Percentiles rank a stretch among this genome's conserved stretches.
Evolutionary conservation across 2,329 filamentous ascomycete genomes (phyloP).

Genomic region (Fusarium siculi): DNA sequence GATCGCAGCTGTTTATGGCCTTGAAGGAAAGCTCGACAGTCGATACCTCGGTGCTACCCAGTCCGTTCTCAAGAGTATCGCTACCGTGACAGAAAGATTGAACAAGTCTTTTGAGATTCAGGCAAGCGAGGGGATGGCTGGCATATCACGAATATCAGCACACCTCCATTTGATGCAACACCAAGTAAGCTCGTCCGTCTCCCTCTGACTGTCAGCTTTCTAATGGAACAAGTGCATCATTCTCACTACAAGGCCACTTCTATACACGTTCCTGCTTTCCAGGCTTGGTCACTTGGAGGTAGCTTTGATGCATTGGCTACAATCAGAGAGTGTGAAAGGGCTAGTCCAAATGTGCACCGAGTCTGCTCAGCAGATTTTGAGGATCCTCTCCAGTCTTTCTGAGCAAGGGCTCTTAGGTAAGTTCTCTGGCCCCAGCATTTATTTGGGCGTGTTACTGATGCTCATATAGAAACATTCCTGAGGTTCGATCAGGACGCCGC

Average conservation of each 20-base stretch:
- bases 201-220: background rate
- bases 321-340: constrained; percentile 30
- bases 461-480: constrained; percentile 15
- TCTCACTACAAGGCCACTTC: constrained; percentile 31
- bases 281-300: constrained; percentile 33
- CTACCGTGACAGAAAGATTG: constrained; percentile 26
- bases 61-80: constrained; percentile 35
- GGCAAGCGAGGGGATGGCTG: constrained; percentile 20
- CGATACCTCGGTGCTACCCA: constrained; percentile 33
- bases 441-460: background rate
- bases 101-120: constrained; percentile 34
- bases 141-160: constrained; percentile 30
- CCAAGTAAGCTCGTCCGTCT: constrained; percentile 9
- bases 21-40: constrained; percentile 40
- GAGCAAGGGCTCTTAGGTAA: constrained; percentile 28
- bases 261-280: constrained; percentile 36
- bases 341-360: constrained; percentile 20
- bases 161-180: constrained; percentile 37
- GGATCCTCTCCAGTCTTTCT: constrained; percentile 27
- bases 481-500: constrained; percentile 26
- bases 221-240: constrained; percentile 30
- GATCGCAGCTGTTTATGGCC: constrained; percentile 31
- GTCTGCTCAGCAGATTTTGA: constrained; percentile 26
- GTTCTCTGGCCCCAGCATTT: background rate
- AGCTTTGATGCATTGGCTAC: constrained; percentile 35